Conservation (phyloP, 2,329 filamentous ascomycete genomes). For the Aureobasidium pullulans region DNA sequence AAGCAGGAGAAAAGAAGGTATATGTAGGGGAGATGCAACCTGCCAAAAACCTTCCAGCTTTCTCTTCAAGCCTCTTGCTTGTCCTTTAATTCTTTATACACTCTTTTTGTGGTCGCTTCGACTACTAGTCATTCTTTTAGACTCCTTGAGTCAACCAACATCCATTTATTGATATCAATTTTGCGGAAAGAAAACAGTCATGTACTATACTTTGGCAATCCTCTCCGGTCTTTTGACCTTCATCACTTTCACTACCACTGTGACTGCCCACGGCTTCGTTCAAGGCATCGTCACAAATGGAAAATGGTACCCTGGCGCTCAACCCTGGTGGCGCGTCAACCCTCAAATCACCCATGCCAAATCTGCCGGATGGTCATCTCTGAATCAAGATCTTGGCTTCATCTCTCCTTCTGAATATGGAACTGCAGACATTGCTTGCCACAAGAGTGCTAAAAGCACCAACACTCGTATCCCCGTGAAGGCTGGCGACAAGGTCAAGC, state of each 20-base stretch:
- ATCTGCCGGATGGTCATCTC: slow-evolving; percentile 48
- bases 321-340: slow-evolving; percentile 31
- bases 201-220: not conserved
- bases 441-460: slow-evolving; percentile 23
- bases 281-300: slow-evolving; percentile 41
- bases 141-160: not conserved
- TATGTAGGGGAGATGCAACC: not conserved
- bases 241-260: slow-evolving; percentile 28
- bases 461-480: slow-evolving; percentile 46
- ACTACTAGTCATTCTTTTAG: not conserved
- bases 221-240: slow-evolving; percentile 1
- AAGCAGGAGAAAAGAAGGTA: not conserved
- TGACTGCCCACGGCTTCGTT: slow-evolving; percentile 41
- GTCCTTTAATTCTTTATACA: not conserved
- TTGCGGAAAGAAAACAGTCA: not conserved
- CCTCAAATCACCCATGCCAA: slow-evolving; percentile 28
- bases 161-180: not conserved
- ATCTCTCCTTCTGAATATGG: slow-evolving; percentile 23
- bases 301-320: slow-evolving; percentile 38
- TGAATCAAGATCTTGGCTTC: slow-evolving; percentile 30
- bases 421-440: slow-evolving; percentile 20
- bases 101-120: not conserved
- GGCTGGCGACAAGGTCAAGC: slow-evolving; percentile 51
- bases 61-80: not conserved
- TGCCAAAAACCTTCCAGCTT: not conserved